Conservation (phyloP, 1,284 basidiomycete species). For the Rhizoctonia solani region DNA sequence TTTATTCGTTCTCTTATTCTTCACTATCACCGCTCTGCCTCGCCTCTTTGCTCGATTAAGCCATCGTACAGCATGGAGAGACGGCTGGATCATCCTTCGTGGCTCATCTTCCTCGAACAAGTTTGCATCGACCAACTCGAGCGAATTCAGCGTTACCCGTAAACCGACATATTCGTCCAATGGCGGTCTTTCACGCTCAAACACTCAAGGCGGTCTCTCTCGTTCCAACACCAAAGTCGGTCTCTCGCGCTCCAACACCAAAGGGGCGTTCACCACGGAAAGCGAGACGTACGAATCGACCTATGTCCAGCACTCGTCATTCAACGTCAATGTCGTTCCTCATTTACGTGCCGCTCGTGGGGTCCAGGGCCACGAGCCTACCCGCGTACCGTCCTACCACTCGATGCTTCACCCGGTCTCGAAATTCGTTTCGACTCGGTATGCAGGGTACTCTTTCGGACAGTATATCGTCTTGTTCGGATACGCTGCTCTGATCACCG, state of each 20-base stretch:
- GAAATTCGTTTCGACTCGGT: conserved; percentile 11
- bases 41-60: conserved; percentile 46
- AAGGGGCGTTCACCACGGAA: conserved; percentile 6
- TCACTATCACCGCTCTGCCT: conserved; percentile 45
- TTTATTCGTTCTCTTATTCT: conserved; percentile 35
- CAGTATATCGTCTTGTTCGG: conserved; percentile 18
- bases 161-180: conserved; percentile 21
- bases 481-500: conserved; percentile 29
- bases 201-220: conserved; percentile 4
- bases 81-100: conserved; percentile 36
- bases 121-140: background rate
- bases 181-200: background rate
- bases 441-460: conserved; percentile 23
- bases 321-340: conserved; percentile 10
- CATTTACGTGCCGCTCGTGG: conserved; percentile 16
- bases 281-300: conserved; percentile 24
- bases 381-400: conserved; percentile 35
- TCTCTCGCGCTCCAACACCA: background rate
- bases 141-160: conserved; percentile 9
- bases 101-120: conserved; percentile 6
- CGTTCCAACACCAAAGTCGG: background rate
- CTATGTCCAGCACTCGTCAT: conserved; percentile 13
- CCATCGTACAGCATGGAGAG: conserved; percentile 26
- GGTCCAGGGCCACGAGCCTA: conserved; percentile 6
- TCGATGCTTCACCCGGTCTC: conserved; percentile 36